Percentiles rank a stretch among this genome's conserved stretches.
Evolutionary conservation across 257 asterid species (phyloP).

Genomic region (Paulownia fortunei): DNA sequence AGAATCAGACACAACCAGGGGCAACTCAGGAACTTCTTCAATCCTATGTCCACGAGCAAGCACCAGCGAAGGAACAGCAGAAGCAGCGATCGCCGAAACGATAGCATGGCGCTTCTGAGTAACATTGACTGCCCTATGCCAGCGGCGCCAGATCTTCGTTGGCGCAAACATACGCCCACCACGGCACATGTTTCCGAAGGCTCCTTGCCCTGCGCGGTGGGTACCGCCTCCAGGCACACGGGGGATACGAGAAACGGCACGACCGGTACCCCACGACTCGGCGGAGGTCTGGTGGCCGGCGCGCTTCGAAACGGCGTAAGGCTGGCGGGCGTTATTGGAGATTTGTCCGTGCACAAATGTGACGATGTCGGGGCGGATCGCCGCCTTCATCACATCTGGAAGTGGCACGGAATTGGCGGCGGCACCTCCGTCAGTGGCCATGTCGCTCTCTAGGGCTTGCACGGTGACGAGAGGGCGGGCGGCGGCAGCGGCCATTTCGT

Average conservation of each 20-base stretch:
- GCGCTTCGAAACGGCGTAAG: slow-evolving; percentile 65
- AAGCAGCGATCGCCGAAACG: slow-evolving; percentile 68
- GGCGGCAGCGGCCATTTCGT: slow-evolving; percentile 58
- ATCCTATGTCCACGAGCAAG: slow-evolving; percentile 64
- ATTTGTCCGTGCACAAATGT: slow-evolving; percentile 66
- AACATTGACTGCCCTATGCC: slow-evolving; percentile 66
- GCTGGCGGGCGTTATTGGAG: slow-evolving; percentile 70
- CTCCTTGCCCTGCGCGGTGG: slow-evolving; percentile 82
- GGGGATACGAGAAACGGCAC: slow-evolving; percentile 83
- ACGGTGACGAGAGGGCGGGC: slow-evolving; percentile 58
- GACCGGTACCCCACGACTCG: slow-evolving; percentile 77
- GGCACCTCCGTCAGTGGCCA: slow-evolving; percentile 49
- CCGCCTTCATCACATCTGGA: slow-evolving; percentile 60
- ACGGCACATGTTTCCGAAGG: slow-evolving; percentile 84
- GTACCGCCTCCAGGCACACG: slow-evolving; percentile 88
- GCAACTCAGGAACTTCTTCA: slow-evolving; percentile 66
- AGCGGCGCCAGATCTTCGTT: slow-evolving; percentile 71
- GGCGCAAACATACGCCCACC: slow-evolving; percentile 85
- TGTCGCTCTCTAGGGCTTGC: slow-evolving; percentile 50
- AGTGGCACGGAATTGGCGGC: slow-evolving; percentile 47
- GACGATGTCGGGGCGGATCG: slow-evolving; percentile 74
- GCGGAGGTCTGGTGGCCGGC: slow-evolving; percentile 86
- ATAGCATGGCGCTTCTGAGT: slow-evolving; percentile 67
- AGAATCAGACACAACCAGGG: slow-evolving; percentile 58
- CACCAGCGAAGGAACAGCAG: slow-evolving; percentile 62